Evolutionary conservation across 352 stramenopile species (phyloP).

Genomic region (Globisporangium paroecandrum): DNA sequence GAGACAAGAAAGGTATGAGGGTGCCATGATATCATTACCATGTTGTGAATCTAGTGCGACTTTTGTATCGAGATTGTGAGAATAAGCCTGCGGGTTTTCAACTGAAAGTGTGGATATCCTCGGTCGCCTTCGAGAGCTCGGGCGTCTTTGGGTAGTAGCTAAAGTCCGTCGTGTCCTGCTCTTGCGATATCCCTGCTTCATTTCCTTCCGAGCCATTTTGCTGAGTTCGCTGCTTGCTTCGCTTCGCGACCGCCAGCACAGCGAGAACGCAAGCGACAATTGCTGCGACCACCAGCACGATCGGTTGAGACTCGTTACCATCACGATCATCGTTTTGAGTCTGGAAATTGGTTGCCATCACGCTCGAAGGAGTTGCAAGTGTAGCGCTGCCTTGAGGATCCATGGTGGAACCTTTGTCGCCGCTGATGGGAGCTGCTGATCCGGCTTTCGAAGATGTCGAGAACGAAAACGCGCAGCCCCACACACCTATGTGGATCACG

Average conservation of each 20-base stretch:
- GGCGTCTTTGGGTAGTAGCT: constrained; percentile 10
- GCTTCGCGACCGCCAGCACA: constrained; percentile 6
- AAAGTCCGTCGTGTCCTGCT: not conserved
- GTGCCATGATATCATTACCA: not conserved
- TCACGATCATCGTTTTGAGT: not conserved
- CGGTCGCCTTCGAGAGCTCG: not conserved
- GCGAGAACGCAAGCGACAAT: not conserved
- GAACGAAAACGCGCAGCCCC: constrained; percentile 3
- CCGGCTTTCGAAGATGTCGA: not conserved
- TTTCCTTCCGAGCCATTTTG: not conserved
- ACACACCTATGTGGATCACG: not conserved
- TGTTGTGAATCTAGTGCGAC: not conserved
- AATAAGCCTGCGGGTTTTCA: not conserved
- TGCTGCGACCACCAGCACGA: not conserved
- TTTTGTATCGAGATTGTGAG: not conserved
- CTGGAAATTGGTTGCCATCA: not conserved
- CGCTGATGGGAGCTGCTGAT: not conserved
- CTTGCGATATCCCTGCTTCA: not conserved
- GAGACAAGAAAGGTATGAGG: not conserved
- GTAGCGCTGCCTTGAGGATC: not conserved
- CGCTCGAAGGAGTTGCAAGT: not conserved
- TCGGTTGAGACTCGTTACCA: not conserved
- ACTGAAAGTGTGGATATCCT: not conserved
- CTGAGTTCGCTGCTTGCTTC: not conserved
- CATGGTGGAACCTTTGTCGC: not conserved